Evolutionary conservation across 1,284 basidiomycete genomes (phyloP).

Genomic region (Psilocybe mexicana): DNA sequence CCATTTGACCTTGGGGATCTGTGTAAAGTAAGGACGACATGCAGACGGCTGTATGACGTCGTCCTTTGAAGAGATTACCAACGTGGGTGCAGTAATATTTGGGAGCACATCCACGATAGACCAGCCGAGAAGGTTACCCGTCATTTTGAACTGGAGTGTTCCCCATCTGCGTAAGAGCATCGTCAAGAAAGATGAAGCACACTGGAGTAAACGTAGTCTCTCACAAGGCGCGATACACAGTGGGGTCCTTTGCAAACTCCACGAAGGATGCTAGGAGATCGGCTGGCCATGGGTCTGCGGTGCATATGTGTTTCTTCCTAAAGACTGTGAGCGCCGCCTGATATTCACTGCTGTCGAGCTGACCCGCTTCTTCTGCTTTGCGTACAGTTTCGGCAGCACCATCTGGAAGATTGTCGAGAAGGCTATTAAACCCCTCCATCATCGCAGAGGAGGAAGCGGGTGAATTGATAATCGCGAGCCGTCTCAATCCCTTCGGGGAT

Average conservation of each 20-base stretch:
- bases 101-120: constrained; percentile 12
- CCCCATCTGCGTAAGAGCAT: not conserved
- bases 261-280: not conserved
- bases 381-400: not conserved
- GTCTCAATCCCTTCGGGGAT: constrained; percentile 1
- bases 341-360: not conserved
- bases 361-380: not conserved
- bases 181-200: not conserved
- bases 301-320: not conserved
- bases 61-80: constrained; percentile 16
- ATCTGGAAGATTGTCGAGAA: not conserved
- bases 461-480: not conserved
- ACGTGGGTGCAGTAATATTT: constrained; percentile 17
- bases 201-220: not conserved
- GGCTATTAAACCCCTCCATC: not conserved
- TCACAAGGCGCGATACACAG: not conserved
- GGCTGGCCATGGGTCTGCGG: not conserved
- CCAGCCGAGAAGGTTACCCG: not conserved
- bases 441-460: not conserved
- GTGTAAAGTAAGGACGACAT: constrained; percentile 13
- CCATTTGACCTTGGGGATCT: constrained; percentile 18
- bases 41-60: constrained; percentile 19
- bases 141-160: not conserved
- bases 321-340: not conserved
- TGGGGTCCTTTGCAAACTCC: not conserved